phyloP scores from a whole-genome alignment of 1,139 yeast genomes.

The Pneumocystis carinii region DNA sequence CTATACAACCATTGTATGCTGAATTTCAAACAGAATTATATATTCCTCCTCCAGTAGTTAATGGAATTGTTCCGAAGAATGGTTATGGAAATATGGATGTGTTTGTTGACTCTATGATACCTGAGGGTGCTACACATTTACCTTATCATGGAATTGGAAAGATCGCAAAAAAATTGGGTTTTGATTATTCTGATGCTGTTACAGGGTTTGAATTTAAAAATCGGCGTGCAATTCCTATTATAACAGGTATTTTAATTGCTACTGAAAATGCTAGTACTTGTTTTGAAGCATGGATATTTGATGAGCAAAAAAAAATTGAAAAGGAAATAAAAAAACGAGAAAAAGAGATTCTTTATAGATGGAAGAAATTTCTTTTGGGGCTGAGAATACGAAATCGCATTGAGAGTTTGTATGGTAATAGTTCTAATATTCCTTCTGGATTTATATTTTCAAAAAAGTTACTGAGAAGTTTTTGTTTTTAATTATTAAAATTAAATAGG shows the following conservation, averaged over 20 bases:
- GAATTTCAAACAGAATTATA: constrained; percentile 61
- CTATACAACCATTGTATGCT: constrained; percentile 40
- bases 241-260: constrained; percentile 67
- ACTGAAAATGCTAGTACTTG: constrained; percentile 43
- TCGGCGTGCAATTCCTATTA: constrained; percentile 41
- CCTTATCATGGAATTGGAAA: constrained; percentile 26
- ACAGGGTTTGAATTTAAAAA: constrained; percentile 61
- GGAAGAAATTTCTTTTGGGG: constrained; percentile 62
- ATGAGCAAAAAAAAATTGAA: constrained; percentile 37
- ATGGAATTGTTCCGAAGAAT: constrained; percentile 61
- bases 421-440: constrained; percentile 17
- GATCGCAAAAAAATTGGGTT: constrained; percentile 2
- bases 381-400: constrained; percentile 52
- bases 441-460: neutral
- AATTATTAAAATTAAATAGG: neutral
- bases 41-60: constrained; percentile 46
- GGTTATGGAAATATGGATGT: constrained; percentile 73
- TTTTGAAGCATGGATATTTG: constrained; percentile 39
- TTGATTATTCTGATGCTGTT: constrained; percentile 80
- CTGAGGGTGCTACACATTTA: constrained; percentile 57
- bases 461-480: neutral
- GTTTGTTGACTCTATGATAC: constrained; percentile 65
- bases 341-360: constrained; percentile 45
- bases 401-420: constrained; percentile 11
- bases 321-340: constrained; percentile 32